Conservation (phyloP, 768 basidiomycete genomes). For the Auricularia sp. region DNA sequence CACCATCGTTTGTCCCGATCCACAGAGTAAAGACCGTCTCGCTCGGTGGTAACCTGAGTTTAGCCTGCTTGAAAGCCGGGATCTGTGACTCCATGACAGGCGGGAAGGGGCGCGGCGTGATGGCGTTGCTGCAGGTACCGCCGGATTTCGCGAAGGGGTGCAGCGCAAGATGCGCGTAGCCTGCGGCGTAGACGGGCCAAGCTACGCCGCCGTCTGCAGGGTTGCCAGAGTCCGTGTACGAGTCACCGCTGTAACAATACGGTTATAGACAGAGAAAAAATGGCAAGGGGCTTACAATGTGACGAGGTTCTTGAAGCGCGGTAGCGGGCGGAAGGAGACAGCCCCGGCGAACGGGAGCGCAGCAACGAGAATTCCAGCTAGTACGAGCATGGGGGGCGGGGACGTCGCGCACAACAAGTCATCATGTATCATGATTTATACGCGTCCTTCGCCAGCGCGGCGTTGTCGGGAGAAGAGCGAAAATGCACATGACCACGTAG, state of each 20-base stretch:
- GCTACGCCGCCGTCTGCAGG: slow-evolving; percentile 21
- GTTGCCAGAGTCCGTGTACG: slow-evolving; percentile 45
- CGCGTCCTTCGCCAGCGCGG: too few species aligned
- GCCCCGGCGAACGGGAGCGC: too few species aligned
- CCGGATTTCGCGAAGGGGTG: slow-evolving; percentile 42
- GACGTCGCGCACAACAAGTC: too few species aligned
- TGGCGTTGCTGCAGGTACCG: slow-evolving; percentile 50
- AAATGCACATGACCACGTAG: too few species aligned
- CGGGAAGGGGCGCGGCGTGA: slow-evolving; percentile 30
- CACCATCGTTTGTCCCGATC: slow-evolving; percentile 50
- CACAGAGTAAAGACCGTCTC: slow-evolving; percentile 56
- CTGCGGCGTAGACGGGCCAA: slow-evolving; percentile 55
- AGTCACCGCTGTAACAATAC: slow-evolving; percentile 34
- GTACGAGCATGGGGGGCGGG: too few species aligned
- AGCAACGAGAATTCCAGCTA: too few species aligned
- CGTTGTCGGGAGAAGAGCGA: too few species aligned
- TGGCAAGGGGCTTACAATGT: too few species aligned
- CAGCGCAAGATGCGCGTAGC: slow-evolving; percentile 35
- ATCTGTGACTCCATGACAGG: slow-evolving; percentile 50
- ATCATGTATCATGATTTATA: too few species aligned
- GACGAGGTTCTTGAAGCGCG: too few species aligned
- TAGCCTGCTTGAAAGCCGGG: slow-evolving; percentile 34
- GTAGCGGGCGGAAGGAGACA: too few species aligned
- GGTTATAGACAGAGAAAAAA: background rate
- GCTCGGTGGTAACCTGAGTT: slow-evolving; percentile 32